Base-by-base conservation (phyloP, 805 yeast genomes). In the Candida awuae region DNA sequence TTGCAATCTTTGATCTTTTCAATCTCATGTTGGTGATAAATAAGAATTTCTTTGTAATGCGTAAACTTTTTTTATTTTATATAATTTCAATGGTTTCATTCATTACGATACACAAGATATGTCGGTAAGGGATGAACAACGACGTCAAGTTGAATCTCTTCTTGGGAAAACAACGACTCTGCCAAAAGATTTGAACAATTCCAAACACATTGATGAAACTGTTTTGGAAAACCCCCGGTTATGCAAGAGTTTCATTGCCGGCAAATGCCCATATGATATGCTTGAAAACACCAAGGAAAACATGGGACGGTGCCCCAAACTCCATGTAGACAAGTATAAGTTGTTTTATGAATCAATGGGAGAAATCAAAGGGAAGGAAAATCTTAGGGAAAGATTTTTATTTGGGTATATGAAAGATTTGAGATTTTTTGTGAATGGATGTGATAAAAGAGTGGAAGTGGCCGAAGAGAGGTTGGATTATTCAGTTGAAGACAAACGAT, bases 221-320 rank as follows among this genome's bases (percentile, higher is more conserved):
- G 57, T 68, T 37, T 56, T 80, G 36, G 59, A 62, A 26, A 80
- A 77, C 38, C 68, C 75, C 12, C 65, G 75, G 32, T 77, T 86
- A 6, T 88, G 97, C 60, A 83, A 82, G 55, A 67, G 83, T 15
- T 88, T 79, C 55, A 58, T 88, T n/a, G 84, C 85, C 13, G 95
- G 92, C 0, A 71, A 74, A 8, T 88, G 97, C 50, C 90, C 95
- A 0, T 80, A 83, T 56, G 96, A 87, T 46, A 57, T 87, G 34
- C 84, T 88, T 53, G 69, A 70, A 10, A 84, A 85, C 6, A 84
- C 96, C 10, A 87, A 86, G 56, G 82, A 81, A 53, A 84, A 82
- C 53, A 60, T 84, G 46, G 96, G 96, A 1, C 69, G 70, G 43
- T 88, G 97, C 55, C 84, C 85, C 0, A 72, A 70, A 48, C 59